Base-by-base conservation (phyloP, 2,329 filamentous ascomycete species). In the Ophiosphaerella korrae region DNA sequence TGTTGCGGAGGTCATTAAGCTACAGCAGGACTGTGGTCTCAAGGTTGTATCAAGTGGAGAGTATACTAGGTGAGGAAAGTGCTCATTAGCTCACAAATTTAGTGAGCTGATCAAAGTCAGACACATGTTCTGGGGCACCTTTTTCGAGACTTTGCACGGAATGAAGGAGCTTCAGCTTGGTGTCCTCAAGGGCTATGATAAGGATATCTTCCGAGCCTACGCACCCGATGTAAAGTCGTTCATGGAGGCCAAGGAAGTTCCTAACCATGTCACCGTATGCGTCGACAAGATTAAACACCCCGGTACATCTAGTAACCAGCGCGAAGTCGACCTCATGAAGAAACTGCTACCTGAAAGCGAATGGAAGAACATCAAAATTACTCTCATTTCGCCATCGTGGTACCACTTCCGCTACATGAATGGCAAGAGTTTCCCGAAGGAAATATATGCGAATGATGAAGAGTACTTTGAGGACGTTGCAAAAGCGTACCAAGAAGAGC, bases 31-130 rank as follows among this genome's bases (percentile, higher is more conserved):
- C 53, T 78, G 86, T 45, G 84, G 85, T 23, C 81, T 89, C 50
- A 80, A 82, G 16, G 82, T 82, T 13, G 77, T 90, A 44, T 87
- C 85, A 3, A 87, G 87, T 50, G 88, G 88, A 64, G 88, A 90
- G 73, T 90, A 88, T 63, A 67, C 67, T 9, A 67, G 70, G 69
- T 72, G 16, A 31, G 18, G 7, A 18, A 8, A 13, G 21, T n/a
- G 32, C 43, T 11, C 26, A 29, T 38, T 11, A 33, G 34, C 6
- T 24, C 3, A 16, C 23, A 21, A 33, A 38, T 33, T 12, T 24
- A 5, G 8, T 12, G 21, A 46, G 46, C 62, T 67, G 38, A 70
- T 35, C 11, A 18, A 34, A 39, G 18, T 2, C 26, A 77, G 68
- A 63, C 77, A 75, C 57, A 73, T 83, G 79, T 83, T 84, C 71